Conservation (phyloP, 768 basidiomycete species). For the Trametes cubensis region DNA sequence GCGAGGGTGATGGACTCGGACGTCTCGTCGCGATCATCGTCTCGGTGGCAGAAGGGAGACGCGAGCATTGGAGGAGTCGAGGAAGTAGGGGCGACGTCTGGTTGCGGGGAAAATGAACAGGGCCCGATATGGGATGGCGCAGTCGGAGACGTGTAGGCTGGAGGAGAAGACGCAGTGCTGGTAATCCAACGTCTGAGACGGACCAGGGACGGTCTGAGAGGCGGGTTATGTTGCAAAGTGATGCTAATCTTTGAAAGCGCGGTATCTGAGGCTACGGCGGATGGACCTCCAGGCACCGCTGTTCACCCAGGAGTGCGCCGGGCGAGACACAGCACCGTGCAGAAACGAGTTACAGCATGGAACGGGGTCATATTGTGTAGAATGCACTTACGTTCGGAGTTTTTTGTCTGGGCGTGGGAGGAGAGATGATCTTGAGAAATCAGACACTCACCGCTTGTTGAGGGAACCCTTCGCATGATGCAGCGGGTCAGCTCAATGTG, state of each 20-base stretch:
- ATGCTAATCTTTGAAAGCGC: slow-evolving; percentile 37
- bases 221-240: slow-evolving; percentile 44
- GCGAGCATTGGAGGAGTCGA: slow-evolving; percentile 30
- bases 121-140: slow-evolving; percentile 45
- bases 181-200: slow-evolving; percentile 29
- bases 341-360: too few relatives aligned
- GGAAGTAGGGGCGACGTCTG: slow-evolving; percentile 28
- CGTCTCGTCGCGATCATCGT: slow-evolving; percentile 47
- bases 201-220: slow-evolving; percentile 40
- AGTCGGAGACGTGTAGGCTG: slow-evolving; percentile 30
- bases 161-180: slow-evolving; percentile 26
- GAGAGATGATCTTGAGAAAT: too few relatives aligned
- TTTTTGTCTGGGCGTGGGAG: too few relatives aligned
- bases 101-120: slow-evolving; percentile 22
- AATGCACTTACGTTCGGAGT: too few relatives aligned
- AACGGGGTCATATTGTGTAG: too few relatives aligned
- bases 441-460: too few relatives aligned
- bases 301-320: too few relatives aligned
- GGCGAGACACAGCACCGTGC: too few relatives aligned
- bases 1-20: slow-evolving; percentile 34
- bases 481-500: too few relatives aligned
- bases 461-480: too few relatives aligned
- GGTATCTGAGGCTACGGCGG: slow-evolving; percentile 32
- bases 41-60: slow-evolving; percentile 32
- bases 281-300: too few relatives aligned